phyloP scores from a whole-genome alignment of 208 protist genomes.

The Crithidia bombi region DNA sequence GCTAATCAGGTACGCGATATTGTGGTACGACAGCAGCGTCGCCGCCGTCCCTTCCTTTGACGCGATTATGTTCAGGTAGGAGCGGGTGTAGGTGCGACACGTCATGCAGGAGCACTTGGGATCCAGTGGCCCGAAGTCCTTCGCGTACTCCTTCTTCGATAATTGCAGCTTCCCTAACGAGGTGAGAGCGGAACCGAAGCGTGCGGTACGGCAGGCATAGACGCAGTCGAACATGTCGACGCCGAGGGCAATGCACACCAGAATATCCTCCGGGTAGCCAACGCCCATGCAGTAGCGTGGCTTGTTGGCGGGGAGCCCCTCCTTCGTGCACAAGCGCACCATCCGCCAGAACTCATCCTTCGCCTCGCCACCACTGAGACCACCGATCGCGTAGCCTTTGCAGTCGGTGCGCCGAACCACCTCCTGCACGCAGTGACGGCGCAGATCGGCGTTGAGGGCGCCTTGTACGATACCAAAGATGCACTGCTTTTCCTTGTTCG shows the following conservation, averaged over 20 bases:
- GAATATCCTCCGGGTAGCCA: slow-evolving; percentile 98
- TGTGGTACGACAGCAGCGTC: slow-evolving; percentile 97
- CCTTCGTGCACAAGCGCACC: slow-evolving; percentile 91
- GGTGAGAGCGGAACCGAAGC: slow-evolving; percentile 96
- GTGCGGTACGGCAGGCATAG: slow-evolving; percentile 98
- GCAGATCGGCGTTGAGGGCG: slow-evolving; percentile 88
- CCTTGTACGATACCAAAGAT: slow-evolving; percentile 99
- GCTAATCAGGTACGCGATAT: slow-evolving; percentile 96
- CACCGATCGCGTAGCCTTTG: slow-evolving; percentile 99
- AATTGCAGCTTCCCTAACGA: slow-evolving; percentile 85
- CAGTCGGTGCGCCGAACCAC: slow-evolving; percentile 93
- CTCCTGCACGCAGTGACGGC: slow-evolving; percentile 92
- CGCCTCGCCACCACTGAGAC: slow-evolving; percentile 97
- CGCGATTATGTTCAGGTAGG: slow-evolving; percentile 93
- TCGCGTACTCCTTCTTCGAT: slow-evolving; percentile 66
- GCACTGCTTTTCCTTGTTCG: slow-evolving; percentile 92
- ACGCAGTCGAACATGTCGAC: slow-evolving; percentile 99
- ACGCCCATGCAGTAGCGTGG: slow-evolving; percentile 99
- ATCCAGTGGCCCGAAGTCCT: slow-evolving; percentile 83
- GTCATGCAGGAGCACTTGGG: slow-evolving; percentile 91
- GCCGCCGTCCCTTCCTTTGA: slow-evolving; percentile 87
- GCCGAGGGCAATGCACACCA: slow-evolving; percentile 98
- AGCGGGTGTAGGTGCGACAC: slow-evolving; percentile 93
- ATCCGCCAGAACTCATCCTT: slow-evolving; percentile 98
- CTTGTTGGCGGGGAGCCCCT: slow-evolving; percentile 87